Evolutionary conservation across 345 rosid genomes (phyloP), one percentile per base, ranked within the genome.

Genomic region (Melastoma malabathricum): DNA sequence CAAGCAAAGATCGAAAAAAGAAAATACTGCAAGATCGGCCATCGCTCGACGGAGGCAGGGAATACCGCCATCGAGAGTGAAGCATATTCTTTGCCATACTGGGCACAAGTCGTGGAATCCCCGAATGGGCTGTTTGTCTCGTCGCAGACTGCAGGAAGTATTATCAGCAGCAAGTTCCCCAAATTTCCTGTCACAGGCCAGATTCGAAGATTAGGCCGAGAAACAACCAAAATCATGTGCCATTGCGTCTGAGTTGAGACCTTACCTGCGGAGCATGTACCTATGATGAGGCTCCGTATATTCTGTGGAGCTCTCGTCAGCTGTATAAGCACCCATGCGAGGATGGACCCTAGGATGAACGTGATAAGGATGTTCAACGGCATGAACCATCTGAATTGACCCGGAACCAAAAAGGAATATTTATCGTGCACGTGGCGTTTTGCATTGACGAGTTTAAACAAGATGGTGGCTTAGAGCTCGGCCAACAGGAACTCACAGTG

Each of bases 401-500:
- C 10, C n/a, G n/a, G 34, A 56, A 22, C 23, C n/a, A n/a, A 29
- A 22, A 15, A 47, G 51, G 29, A 54, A 31, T 20, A 18, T n/a
- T 18, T n/a, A 16, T 23, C 12, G 12, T 18, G 20, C 19, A 18
- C 17, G 20, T 34, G 47, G 27, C 18, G 48, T 15, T 54, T 18
- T 3, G n/a, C n/a, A n/a, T n/a, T n/a, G n/a, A n/a, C n/a, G n/a
- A n/a, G n/a, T n/a, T n/a, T n/a, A n/a, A n/a, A n/a, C n/a, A n/a
- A n/a, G n/a, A n/a, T 4, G 14, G 5, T 8, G 15, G 19, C 44
- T 53, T 48, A 47, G 22, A 17, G 13, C 43, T 44, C 38, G 25
- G 15, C 34, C 47, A 46, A 59, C n/a, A n/a, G n/a, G n/a, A n/a
- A 70, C 69, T 71, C 55, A 67, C 72, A 71, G 50, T 34, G 48